Evolutionary conservation across 768 basidiomycete genomes (phyloP).

Genomic region (Rhodotorula taiwanensis): DNA sequence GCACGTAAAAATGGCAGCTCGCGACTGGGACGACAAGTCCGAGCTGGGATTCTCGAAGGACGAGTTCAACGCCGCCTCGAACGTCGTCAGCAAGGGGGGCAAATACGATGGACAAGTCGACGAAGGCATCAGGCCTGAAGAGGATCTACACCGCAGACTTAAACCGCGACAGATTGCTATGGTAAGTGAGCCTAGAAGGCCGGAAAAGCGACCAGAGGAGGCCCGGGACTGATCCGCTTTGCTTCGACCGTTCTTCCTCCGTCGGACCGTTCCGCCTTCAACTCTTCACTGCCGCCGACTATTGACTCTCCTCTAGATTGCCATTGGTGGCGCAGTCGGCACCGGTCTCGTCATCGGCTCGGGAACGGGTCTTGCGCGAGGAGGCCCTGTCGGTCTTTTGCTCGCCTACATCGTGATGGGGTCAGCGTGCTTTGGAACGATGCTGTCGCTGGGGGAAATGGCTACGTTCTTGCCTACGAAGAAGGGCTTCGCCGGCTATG

Average conservation of each 20-base stretch:
- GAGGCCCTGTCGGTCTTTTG: constrained; percentile 31
- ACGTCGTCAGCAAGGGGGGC: too few relatives aligned
- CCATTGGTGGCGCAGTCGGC: constrained; percentile 22
- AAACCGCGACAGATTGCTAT: constrained; percentile 25
- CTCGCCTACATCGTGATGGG: constrained; percentile 17
- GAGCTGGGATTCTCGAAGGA: too few relatives aligned
- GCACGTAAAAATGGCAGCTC: too few relatives aligned
- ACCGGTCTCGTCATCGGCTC: constrained; percentile 5
- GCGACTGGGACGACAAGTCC: too few relatives aligned
- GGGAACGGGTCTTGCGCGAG: background rate
- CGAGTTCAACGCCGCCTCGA: too few relatives aligned
- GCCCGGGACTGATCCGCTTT: too few relatives aligned
- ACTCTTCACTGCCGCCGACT: too few relatives aligned
- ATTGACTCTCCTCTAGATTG: too few relatives aligned
- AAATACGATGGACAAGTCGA: constrained; percentile 11
- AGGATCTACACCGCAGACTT: constrained; percentile 27
- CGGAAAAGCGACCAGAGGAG: background rate
- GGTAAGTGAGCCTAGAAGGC: background rate
- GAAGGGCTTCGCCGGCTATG: constrained; percentile 44
- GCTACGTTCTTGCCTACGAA: background rate
- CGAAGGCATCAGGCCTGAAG: constrained; percentile 3
- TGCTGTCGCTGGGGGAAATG: constrained; percentile 11
- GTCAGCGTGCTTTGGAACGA: background rate
- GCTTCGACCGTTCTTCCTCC: background rate
- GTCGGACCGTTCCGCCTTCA: too few relatives aligned